Evolutionary conservation across 495 filamentous ascomycete species (phyloP), one percentile per base, ranked within the genome.

Genomic region (Aspergillus olivimuriae): DNA sequence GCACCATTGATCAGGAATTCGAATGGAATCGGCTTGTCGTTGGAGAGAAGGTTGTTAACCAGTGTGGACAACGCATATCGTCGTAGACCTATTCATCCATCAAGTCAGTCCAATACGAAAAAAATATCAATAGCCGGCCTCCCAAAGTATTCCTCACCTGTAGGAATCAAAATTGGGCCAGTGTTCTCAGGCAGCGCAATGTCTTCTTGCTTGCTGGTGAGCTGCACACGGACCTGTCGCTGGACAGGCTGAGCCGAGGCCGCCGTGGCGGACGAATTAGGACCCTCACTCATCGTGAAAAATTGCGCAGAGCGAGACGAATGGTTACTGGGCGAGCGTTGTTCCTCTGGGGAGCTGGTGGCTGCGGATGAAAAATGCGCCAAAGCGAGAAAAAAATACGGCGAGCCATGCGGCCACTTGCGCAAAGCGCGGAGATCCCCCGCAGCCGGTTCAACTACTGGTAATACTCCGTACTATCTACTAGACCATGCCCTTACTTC

Each of bases 1-100:
- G 82, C 79, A 53, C 94, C 92, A 55, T 90, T 87, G 63, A 94
- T 80, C 47, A 98, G 76, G 73, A 98, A 96, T 62, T 98, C 94
- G 68, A 98, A 88, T 20, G 92, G 92, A 28, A 95, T 78, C 11
- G 91, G 84, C 33, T 82, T 76, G 32, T 82, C 70, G 23, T 81
- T 86, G 46, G 82, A 69, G 44, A 96, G 79, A 55, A 97, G 83
- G 50, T 86, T 89, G 68, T 98, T 98, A 47, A 97, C 85, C 48
- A 98, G 78, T 22, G 86, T 84, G 1, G 91, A 96, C 15, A 98
- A 80, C 41, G 82, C 87, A 76, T 94, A 92, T 62, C 92, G 81
- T 52, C 86, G 83, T 46, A 96, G 75, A 40, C 82, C 89, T 87
- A 39, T 39, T n/a, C n/a, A n/a, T n/a, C n/a, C n/a, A n/a, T n/a